Conservation (phyloP, 352 stramenopile genomes). For the Pythium graminicola region DNA sequence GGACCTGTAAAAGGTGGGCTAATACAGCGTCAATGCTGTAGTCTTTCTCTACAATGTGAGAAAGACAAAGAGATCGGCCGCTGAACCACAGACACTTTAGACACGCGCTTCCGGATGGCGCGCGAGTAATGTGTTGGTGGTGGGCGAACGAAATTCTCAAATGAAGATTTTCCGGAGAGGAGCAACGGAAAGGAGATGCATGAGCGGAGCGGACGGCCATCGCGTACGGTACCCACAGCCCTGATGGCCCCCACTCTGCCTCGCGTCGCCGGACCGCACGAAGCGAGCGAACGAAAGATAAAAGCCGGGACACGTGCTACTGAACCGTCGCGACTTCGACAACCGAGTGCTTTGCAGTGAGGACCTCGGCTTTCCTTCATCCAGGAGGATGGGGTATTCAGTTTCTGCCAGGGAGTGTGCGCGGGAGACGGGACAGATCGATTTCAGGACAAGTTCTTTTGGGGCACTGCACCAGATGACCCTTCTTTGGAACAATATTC, state of each 20-base stretch:
- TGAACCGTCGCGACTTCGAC: slow-evolving; percentile 13
- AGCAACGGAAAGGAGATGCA: slow-evolving; percentile 4
- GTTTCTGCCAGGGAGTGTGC: slow-evolving; percentile 20
- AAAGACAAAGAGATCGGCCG: slow-evolving; percentile 30
- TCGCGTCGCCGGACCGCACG: background rate
- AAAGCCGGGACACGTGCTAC: slow-evolving; percentile 22
- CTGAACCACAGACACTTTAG: slow-evolving; percentile 17
- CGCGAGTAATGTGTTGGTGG: slow-evolving; percentile 15
- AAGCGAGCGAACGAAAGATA: slow-evolving; percentile 24
- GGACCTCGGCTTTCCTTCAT: background rate
- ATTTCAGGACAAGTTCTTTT: background rate
- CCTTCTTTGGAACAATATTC: slow-evolving; percentile 6
- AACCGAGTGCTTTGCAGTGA: slow-evolving; percentile 5
- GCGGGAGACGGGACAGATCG: slow-evolving; percentile 7
- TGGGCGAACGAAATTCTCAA: slow-evolving; percentile 49
- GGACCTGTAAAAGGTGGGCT: slow-evolving; percentile 8
- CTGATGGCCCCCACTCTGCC: slow-evolving; percentile 4
- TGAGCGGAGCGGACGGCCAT: slow-evolving; percentile 15
- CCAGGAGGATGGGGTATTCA: slow-evolving; percentile 5
- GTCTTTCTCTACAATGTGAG: slow-evolving; percentile 25
- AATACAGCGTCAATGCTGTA: slow-evolving; percentile 26
- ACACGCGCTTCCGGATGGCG: slow-evolving; percentile 13
- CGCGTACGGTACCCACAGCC: slow-evolving; percentile 7
- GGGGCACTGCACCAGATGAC: slow-evolving; percentile 3
- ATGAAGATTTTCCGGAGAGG: slow-evolving; percentile 22